Evolutionary conservation across 2,329 filamentous ascomycete genomes (phyloP).

Genomic region (Fusarium sororula): DNA sequence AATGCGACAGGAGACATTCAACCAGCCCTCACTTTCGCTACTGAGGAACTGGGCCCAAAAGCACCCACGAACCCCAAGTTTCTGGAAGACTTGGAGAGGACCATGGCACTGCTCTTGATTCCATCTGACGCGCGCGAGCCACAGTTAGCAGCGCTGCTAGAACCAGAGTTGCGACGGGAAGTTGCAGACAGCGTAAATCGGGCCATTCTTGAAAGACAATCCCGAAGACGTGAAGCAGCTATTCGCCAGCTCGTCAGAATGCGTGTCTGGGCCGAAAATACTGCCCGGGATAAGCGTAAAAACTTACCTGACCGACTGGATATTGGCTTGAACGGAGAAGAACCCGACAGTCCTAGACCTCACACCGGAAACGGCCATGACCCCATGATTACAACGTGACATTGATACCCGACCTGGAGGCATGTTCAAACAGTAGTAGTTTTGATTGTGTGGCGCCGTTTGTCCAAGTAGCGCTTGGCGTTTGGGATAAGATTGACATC

Average conservation of each 20-base stretch:
- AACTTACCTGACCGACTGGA: conserved; percentile 48
- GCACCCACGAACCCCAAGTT: conserved; percentile 85
- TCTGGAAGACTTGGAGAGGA: conserved; percentile 86
- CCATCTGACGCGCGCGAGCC: conserved; percentile 81
- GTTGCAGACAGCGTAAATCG: conserved; percentile 93
- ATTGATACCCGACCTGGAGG: conserved; percentile 5
- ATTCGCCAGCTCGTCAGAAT: conserved; percentile 84
- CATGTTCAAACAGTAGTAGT: conserved; percentile 18
- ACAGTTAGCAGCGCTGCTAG: conserved; percentile 77
- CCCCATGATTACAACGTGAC: conserved; percentile 62
- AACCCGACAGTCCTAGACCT: conserved; percentile 42
- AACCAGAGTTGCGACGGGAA: conserved; percentile 79
- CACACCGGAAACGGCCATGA: conserved; percentile 55
- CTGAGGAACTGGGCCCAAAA: conserved; percentile 84
- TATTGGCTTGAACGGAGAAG: conserved; percentile 51
- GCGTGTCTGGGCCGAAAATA: conserved; percentile 83
- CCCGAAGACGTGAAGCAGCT: conserved; percentile 78
- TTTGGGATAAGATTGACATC: conserved; percentile 31
- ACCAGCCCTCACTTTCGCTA: conserved; percentile 86
- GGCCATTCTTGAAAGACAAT: conserved; percentile 80
- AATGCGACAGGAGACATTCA: conserved; percentile 77
- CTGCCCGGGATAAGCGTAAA: conserved; percentile 54
- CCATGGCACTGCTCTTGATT: conserved; percentile 92
- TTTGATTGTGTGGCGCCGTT: conserved; percentile 26
- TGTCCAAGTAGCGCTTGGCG: conserved; percentile 31